Conservation (phyloP, 2,329 filamentous ascomycete species). For the Sclerotinia subarctica region DNA sequence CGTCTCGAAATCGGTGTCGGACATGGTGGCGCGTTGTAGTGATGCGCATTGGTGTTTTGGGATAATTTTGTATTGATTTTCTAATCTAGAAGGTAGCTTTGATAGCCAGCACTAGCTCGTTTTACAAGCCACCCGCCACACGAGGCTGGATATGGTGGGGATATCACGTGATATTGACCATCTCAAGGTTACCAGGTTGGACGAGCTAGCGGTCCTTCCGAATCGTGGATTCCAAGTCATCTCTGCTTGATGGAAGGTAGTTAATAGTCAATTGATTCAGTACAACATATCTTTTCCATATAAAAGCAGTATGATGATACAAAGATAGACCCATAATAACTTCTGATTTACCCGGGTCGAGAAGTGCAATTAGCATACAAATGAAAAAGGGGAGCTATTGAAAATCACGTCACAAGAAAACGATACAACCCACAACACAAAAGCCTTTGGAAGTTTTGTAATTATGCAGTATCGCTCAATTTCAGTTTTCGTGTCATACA, state of each 20-base stretch:
- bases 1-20: slow-evolving; percentile 80
- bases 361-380: slow-evolving; percentile 3
- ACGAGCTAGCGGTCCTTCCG: background rate
- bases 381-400: background rate
- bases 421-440: slow-evolving; percentile 10
- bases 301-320: background rate
- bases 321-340: background rate
- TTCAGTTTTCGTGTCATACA: slow-evolving; percentile 17
- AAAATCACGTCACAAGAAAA: slow-evolving; percentile 1
- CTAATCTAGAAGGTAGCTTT: slow-evolving; percentile 12
- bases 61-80: slow-evolving; percentile 20
- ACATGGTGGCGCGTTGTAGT: slow-evolving; percentile 46
- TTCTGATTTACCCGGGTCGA: background rate
- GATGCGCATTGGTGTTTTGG: slow-evolving; percentile 17
- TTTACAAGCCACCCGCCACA: slow-evolving; percentile 14
- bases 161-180: background rate
- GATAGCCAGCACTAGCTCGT: slow-evolving; percentile 18
- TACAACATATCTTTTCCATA: background rate
- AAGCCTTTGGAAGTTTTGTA: background rate
- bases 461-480: slow-evolving; percentile 13
- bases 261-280: background rate
- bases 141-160: background rate
- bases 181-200: background rate
- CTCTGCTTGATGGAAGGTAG: background rate
- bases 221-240: background rate